Percentiles rank a stretch among this genome's conserved stretches.
Evolutionary conservation across 2,329 filamentous ascomycete genomes (phyloP).

Genomic region (Alternaria brassicae): DNA sequence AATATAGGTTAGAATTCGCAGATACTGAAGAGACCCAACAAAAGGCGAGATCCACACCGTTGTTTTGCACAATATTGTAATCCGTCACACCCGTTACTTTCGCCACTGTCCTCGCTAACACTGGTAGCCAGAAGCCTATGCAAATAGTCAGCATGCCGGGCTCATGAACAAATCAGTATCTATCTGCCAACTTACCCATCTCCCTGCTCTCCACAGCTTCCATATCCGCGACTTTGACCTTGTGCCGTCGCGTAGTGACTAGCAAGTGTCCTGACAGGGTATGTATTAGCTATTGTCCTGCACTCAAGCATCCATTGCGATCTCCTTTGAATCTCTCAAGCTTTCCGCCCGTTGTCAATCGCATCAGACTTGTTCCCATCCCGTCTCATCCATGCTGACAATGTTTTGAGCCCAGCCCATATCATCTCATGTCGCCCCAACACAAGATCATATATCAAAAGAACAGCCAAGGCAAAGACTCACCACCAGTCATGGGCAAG

Average conservation of each 20-base stretch:
- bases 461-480: conserved; percentile 4
- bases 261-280: conserved; percentile 68
- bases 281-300: not conserved
- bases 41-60: conserved; percentile 59
- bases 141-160: not conserved
- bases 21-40: not conserved
- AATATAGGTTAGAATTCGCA: too few species aligned
- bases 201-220: conserved; percentile 68
- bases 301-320: not conserved
- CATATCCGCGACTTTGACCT: conserved; percentile 78
- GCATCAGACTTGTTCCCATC: too few species aligned
- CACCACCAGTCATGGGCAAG: conserved; percentile 78
- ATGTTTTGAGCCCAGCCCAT: too few species aligned
- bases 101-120: conserved; percentile 75
- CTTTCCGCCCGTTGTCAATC: too few species aligned
- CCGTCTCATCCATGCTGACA: too few species aligned
- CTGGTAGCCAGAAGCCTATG: conserved; percentile 65
- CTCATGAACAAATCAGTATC: not conserved
- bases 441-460: not conserved
- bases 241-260: conserved; percentile 78
- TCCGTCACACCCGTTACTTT: conserved; percentile 74
- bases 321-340: not conserved
- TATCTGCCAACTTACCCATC: conserved; percentile 61
- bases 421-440: not conserved
- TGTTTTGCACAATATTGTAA: conserved; percentile 98